These are phyloP conservation scores for Penicillium corylophilum DNA, from an alignment of 2,329 filamentous ascomycete genomes.

Conservation along the genomic window DNA sequence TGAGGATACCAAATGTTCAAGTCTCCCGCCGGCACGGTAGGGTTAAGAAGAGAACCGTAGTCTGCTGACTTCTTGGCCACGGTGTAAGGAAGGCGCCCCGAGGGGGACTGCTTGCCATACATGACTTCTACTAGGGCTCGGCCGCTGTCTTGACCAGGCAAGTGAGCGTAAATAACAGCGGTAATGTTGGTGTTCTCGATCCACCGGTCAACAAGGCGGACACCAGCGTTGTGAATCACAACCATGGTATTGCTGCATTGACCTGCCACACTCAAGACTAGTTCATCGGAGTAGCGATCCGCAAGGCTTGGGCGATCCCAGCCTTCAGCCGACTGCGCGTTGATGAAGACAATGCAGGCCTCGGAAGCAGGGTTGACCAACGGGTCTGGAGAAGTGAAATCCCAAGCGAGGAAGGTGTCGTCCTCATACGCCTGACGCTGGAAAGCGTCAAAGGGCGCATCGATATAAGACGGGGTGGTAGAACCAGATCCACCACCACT, in stretches of 20 bases:
- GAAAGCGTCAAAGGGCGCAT: slow-evolving; percentile 58
- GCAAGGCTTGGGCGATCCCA: slow-evolving; percentile 15
- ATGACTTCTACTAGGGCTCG: slow-evolving; percentile 70
- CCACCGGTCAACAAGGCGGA: slow-evolving; percentile 68
- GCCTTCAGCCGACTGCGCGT: slow-evolving; percentile 17
- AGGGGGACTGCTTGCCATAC: slow-evolving; percentile 63
- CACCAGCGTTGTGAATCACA: slow-evolving; percentile 81
- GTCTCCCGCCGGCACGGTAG: slow-evolving; percentile 54
- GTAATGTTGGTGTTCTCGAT: slow-evolving; percentile 63
- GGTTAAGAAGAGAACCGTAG: slow-evolving; percentile 34
- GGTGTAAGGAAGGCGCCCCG: slow-evolving; percentile 61
- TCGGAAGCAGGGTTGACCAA: background rate
- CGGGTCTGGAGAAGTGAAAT: slow-evolving; percentile 33
- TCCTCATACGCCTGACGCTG: slow-evolving; percentile 55
- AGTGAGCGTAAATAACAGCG: slow-evolving; percentile 69
- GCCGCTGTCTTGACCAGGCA: slow-evolving; percentile 71
- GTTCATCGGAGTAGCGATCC: slow-evolving; percentile 21
- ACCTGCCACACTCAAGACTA: slow-evolving; percentile 69
- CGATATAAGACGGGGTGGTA: slow-evolving; percentile 49
- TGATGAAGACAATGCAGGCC: slow-evolving; percentile 27
- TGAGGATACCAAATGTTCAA: slow-evolving; percentile 54
- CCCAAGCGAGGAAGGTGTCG: slow-evolving; percentile 59
- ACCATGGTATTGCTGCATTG: slow-evolving; percentile 83
- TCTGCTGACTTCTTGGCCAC: slow-evolving; percentile 51
- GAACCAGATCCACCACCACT: slow-evolving; percentile 53